phyloP scores from a whole-genome alignment of 2,329 filamentous ascomycete genomes.

The Verticillium klebahnii region DNA sequence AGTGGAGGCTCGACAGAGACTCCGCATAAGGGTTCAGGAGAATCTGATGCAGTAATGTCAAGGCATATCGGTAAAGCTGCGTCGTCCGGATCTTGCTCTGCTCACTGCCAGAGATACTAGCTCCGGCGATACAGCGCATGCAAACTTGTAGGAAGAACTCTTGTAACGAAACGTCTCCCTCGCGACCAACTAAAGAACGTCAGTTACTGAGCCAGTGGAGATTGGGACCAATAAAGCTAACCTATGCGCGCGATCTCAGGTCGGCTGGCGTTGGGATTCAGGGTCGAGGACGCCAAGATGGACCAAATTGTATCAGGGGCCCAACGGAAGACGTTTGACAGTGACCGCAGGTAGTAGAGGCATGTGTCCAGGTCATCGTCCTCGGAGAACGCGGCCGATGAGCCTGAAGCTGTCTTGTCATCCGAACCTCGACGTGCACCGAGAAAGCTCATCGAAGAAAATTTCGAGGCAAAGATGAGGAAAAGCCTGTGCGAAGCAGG shows the following conservation, averaged over 20 bases:
- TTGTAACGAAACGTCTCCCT: conserved; percentile 57
- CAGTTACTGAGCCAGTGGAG: conserved; percentile 8
- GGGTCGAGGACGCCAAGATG: conserved; percentile 59
- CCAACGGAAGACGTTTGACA: conserved; percentile 68
- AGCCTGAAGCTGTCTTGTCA: conserved; percentile 18
- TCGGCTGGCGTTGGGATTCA: conserved; percentile 41
- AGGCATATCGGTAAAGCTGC: conserved; percentile 65
- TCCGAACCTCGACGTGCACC: conserved; percentile 19
- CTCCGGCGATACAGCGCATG: conserved; percentile 53
- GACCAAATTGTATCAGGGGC: conserved; percentile 67
- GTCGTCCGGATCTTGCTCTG: conserved; percentile 48
- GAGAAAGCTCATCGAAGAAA: conserved; percentile 52
- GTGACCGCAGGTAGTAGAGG: conserved; percentile 70
- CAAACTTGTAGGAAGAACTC: conserved; percentile 65
- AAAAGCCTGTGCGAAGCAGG: conserved; percentile 44
- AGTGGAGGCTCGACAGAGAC: conserved; percentile 55
- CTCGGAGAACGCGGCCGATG: conserved; percentile 34
- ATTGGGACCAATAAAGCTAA: conserved; percentile 29
- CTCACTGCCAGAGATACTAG: conserved; percentile 27
- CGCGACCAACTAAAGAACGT: conserved; percentile 39
- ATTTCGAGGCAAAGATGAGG: conserved; percentile 53
- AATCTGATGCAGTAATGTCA: conserved; percentile 67
- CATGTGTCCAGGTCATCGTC: conserved; percentile 72
- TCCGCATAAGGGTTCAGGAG: conserved; percentile 59
- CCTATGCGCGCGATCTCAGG: conserved; percentile 41